Base-by-base conservation (phyloP, 495 filamentous ascomycete species). In the Aspergillus incahuasiensis region DNA sequence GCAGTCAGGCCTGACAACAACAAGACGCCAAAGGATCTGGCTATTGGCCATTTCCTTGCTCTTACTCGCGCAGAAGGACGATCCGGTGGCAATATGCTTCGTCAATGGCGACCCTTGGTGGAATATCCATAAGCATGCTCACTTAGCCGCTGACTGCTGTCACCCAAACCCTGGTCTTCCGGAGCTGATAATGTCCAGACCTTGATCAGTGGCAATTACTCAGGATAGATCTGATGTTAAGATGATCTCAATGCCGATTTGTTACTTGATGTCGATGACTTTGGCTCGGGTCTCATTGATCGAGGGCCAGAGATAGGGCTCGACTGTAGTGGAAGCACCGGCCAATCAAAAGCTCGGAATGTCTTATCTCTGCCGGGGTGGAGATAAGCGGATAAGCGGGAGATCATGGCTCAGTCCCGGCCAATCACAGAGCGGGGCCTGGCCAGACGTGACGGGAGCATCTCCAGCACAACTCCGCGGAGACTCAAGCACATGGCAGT, bases 381-480 rank as follows among this genome's bases (percentile, higher is more conserved):
- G 12, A 28, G 39, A 28, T 28, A 28, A 28, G 25, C 25, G 4
- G 25, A 28, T 28, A 28, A 28, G 32, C 43, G 53, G 53, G 21
- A 35, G 53, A 55, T 55, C 53, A 40, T 28, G 19, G 42, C 11
- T 16, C 43, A 25, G 9, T 15, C 4, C 2, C 3, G 18, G 11
- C 46, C 54, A 56, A 56, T 56, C 54, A 56, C 38, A 30, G 6
- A 6, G 5, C 38, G 28, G 39, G 53, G 18, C 38, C 39, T 44
- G 46, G 13, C 25, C 38, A 35, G 32, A 35, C 28, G 5, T 30
- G 9, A 30, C 9, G 12, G 6, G 6, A 35, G 3, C 32, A 35
- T 35, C 32, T 35, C 32, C 32, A 13, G 28, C 24, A n/a, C 6
- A 55, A 43, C 43, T 56, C 54, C 54, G 54, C 54, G 54, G 54